Conservation (phyloP, 148 eudicot genomes). For the Polygonum aviculare region DNA sequence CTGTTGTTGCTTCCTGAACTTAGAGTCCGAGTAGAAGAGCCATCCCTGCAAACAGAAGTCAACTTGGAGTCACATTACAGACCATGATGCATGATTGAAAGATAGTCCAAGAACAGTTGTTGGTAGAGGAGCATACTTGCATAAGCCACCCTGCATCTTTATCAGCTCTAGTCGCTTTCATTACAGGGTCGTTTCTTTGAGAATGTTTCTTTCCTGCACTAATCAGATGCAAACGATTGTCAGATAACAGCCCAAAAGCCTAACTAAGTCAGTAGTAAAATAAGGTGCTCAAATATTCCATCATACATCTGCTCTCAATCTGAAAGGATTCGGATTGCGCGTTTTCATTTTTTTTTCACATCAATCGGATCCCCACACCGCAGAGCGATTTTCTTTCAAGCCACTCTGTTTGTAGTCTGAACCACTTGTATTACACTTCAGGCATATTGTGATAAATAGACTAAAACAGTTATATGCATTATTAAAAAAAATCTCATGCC, state of each 20-base stretch:
- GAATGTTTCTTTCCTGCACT: constrained; percentile 79
- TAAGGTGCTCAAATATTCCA: background rate
- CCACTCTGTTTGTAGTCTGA: constrained; percentile 20
- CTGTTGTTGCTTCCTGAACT: too few species aligned
- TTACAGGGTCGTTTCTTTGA: constrained; percentile 73
- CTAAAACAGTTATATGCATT: background rate
- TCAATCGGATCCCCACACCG: constrained; percentile 17
- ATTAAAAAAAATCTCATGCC: background rate
- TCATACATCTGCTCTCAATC: constrained; percentile 86
- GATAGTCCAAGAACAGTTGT: too few species aligned
- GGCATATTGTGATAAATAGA: background rate
- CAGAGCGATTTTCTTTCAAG: constrained; percentile 35
- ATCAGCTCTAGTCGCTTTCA: too few species aligned
- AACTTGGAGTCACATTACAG: too few species aligned
- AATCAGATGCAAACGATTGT: constrained; percentile 2
- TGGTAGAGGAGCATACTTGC: too few species aligned
- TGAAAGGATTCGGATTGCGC: constrained; percentile 80
- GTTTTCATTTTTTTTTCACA: constrained; percentile 70
- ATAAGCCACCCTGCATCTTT: too few species aligned
- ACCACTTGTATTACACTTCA: constrained; percentile 21
- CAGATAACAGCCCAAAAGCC: background rate
- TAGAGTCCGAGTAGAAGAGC: too few species aligned
- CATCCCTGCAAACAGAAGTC: too few species aligned
- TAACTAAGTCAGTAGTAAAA: background rate
- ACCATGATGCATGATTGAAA: too few species aligned